Evolutionary conservation across 257 asterid genomes (phyloP).

Genomic region (Scutellaria galericulata): DNA sequence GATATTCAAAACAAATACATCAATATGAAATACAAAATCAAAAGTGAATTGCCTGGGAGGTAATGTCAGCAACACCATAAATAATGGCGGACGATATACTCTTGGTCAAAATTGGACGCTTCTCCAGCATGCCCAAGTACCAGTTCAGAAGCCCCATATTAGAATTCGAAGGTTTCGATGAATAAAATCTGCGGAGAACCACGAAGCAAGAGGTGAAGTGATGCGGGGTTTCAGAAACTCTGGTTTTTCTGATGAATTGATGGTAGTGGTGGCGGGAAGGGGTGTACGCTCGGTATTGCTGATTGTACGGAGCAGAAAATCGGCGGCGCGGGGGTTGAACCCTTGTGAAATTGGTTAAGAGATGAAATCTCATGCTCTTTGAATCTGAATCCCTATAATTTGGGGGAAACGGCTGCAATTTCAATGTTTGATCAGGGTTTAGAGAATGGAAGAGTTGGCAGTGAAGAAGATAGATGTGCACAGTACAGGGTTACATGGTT

Average conservation of each 20-base stretch:
- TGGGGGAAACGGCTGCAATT: conserved; percentile 10
- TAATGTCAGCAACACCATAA: conserved; percentile 78
- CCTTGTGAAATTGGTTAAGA: conserved; percentile 39
- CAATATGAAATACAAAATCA: background rate
- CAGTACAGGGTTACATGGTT: no score
- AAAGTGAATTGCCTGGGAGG: conserved; percentile 69
- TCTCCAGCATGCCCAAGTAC: conserved; percentile 75
- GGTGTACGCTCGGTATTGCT: conserved; percentile 40
- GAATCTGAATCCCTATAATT: background rate
- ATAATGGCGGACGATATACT: conserved; percentile 68
- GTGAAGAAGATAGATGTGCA: background rate
- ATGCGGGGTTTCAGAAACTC: conserved; percentile 35
- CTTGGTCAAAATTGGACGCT: conserved; percentile 78
- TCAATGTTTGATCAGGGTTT: background rate
- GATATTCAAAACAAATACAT: background rate
- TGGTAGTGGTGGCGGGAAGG: conserved; percentile 35
- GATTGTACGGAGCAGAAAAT: conserved; percentile 35
- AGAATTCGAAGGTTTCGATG: conserved; percentile 48
- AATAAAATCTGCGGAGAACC: conserved; percentile 31
- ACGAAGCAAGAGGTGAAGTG: conserved; percentile 18
- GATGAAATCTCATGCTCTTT: conserved; percentile 47
- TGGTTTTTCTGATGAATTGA: conserved; percentile 22
- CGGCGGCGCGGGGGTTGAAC: conserved; percentile 36
- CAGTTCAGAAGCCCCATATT: conserved; percentile 61
- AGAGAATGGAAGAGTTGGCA: background rate